These are phyloP conservation scores for Pueraria montana DNA, from an alignment of 306 rosid species.

Conservation along the genomic window DNA sequence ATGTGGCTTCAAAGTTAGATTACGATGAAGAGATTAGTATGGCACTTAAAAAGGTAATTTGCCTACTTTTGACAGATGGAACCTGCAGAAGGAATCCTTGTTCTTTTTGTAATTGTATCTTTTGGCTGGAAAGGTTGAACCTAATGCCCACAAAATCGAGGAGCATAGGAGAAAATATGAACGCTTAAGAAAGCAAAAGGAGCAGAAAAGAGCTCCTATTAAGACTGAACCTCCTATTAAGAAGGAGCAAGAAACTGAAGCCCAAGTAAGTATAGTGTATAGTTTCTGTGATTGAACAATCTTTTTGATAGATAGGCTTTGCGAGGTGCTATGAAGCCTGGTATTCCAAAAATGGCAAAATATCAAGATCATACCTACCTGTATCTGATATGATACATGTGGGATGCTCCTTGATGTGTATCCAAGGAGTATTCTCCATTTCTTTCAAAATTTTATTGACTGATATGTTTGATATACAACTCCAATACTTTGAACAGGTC, in stretches of 20 bases:
- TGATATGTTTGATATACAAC: background rate
- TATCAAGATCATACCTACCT: background rate
- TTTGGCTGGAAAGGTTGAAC: constrained; percentile 69
- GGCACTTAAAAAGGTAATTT: constrained; percentile 73
- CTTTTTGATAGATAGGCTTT: constrained; percentile 9
- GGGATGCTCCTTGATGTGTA: background rate
- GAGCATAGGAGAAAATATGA: constrained; percentile 82
- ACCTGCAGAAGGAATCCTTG: constrained; percentile 1
- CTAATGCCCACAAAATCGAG: constrained; percentile 78
- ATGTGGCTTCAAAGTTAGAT: constrained; percentile 76
- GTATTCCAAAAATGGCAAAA: background rate
- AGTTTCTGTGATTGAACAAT: constrained; percentile 22
- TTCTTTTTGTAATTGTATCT: constrained; percentile 24
- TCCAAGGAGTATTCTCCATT: background rate
- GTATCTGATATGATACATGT: background rate
- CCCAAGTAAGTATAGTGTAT: constrained; percentile 56
- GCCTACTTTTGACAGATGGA: background rate
- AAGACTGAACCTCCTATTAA: constrained; percentile 49
- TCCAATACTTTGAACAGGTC: background rate
- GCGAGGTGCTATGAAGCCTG: background rate
- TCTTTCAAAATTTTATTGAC: background rate
- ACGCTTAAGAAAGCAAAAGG: constrained; percentile 67
- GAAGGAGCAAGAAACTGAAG: constrained; percentile 62
- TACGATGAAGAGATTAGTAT: constrained; percentile 79
- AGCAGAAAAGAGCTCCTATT: constrained; percentile 55